Evolutionary conservation across 139 green algal species (phyloP), one percentile per base, ranked within the genome.

Genomic region (Chlorella sp.): DNA sequence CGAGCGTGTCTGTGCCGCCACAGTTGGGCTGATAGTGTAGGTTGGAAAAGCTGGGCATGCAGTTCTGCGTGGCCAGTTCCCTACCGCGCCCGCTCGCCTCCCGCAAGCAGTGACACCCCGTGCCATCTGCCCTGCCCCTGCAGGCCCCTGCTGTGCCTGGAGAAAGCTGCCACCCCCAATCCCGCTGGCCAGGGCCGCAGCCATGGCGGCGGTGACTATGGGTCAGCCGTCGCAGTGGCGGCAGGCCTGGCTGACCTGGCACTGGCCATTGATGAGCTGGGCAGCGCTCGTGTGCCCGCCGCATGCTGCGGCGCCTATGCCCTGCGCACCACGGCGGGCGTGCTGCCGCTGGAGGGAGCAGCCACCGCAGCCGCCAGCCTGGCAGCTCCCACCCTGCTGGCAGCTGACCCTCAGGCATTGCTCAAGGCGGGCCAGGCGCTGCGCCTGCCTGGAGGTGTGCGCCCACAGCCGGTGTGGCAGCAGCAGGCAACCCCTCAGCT

Each of bases 151-250:
- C 72, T 87, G 57, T 64, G 28, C 56, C 69, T 55, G 9, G 6
- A 57, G 18, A 20, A 17, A 28, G 70, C 12, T 9, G 39, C n/a
- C 57, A 71, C 76, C 0, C 63, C 74, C 25, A 83, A 83, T 47
- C 83, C 74, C 1, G 63, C 83, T 2, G 83, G 63, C 63, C 44
- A 32, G 39, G 85, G 85, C 41, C 51, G 28, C 47, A 39, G 7
- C 25, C 76, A 88, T 25, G 85, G 85, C 26, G 85, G 76, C 26
- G 84, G 85, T 30, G 85, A 88, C 76, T 85, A 75, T 39, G 85
- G 76, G 34, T 41, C 76, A 1, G 85, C 85, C 2, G 74, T 79
- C 0, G 26, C 64, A 11, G 73, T 87, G 36, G 63, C 81, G 9
- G 63, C 38, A 34, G 86, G 86, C 25, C 56, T 79, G 64, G 81